Evolutionary conservation across 2,329 filamentous ascomycete genomes (phyloP).

Genomic region (Endothia cerciana): DNA sequence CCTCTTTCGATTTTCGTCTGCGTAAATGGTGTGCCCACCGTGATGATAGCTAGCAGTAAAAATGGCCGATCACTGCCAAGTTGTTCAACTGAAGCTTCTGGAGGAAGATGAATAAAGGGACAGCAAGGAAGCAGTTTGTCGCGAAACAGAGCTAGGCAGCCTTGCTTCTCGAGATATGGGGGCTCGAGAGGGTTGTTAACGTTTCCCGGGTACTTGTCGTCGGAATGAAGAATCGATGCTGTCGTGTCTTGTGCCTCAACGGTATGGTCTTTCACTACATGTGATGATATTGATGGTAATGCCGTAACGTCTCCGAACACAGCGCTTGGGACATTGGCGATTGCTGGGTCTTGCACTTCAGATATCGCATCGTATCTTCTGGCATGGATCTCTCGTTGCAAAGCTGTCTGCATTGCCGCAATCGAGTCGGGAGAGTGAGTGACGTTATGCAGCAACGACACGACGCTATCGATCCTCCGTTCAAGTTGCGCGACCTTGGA

Average conservation of each 20-base stretch:
- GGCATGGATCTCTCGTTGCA: neutral
- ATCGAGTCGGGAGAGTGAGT: neutral
- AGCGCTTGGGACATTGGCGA: neutral
- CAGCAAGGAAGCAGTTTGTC: neutral
- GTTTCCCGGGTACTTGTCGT: neutral
- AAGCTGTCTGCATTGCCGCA: neutral
- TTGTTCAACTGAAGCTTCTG: neutral
- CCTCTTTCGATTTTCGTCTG: neutral
- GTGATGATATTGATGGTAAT: neutral
- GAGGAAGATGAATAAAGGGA: conserved; percentile 1
- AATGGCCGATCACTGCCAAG: neutral
- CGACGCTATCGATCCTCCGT: conserved; percentile 1
- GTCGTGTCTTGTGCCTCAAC: neutral
- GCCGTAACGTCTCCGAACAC: neutral
- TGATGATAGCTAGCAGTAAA: neutral
- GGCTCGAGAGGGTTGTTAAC: neutral
- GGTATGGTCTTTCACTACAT: neutral
- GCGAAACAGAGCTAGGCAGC: neutral
- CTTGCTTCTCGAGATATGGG: neutral
- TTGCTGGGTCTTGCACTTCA: neutral
- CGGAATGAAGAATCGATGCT: neutral
- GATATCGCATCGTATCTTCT: neutral
- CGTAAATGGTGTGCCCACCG: neutral
- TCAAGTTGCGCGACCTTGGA: conserved; percentile 10
- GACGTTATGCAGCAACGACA: neutral